phyloP scores from a whole-genome alignment of 2,329 filamentous ascomycete species.

The Penicillium freii region DNA sequence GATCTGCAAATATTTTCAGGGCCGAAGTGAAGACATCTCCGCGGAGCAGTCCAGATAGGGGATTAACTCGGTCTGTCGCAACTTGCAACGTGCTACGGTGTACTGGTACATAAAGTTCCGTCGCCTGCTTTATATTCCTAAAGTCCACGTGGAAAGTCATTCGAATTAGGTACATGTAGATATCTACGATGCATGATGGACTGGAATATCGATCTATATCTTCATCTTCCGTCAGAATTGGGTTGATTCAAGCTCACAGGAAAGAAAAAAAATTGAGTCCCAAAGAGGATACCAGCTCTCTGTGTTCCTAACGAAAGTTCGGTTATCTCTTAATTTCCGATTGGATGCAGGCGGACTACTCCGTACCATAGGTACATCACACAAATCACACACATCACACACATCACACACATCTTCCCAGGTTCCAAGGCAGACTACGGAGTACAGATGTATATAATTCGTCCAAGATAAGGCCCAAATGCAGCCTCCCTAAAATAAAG shows the following conservation, averaged over 20 bases:
- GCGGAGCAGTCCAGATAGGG: conserved; percentile 2
- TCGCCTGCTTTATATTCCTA: background rate
- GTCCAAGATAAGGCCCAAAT: background rate
- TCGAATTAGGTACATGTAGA: background rate
- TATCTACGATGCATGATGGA: background rate
- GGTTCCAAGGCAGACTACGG: no score
- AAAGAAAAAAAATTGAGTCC: background rate
- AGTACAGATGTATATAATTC: no score
- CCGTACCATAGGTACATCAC: no score
- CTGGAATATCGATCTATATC: background rate
- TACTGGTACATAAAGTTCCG: background rate
- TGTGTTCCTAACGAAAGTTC: background rate
- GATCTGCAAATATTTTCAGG: background rate
- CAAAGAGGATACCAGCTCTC: background rate
- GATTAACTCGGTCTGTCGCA: background rate
- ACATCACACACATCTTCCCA: no score
- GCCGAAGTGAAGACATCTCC: conserved; percentile 1
- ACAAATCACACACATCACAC: no score
- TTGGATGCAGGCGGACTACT: background rate
- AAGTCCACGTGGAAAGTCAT: background rate
- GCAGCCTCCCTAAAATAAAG: background rate
- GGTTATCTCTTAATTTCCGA: background rate
- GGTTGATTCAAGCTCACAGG: background rate
- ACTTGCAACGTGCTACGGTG: background rate
- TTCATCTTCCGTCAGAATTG: background rate